Conservation (phyloP, 805 yeast genomes). For the Clavispora carvajalis region DNA sequence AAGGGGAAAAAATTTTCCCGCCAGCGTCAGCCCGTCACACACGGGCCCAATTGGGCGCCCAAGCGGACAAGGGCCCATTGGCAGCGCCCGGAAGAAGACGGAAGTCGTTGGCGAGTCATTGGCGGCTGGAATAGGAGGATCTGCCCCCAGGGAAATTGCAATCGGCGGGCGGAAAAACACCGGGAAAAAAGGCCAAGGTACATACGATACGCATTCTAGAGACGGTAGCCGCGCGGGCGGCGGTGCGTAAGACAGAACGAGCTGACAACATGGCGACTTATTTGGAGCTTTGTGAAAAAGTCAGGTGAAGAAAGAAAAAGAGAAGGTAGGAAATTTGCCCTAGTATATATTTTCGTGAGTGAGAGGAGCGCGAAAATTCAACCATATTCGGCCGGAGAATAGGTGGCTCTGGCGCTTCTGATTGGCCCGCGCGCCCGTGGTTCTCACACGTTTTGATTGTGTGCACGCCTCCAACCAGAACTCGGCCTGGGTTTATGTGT, state of each 20-base stretch:
- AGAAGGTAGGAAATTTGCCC: constrained; percentile 10
- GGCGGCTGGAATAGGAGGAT: neutral
- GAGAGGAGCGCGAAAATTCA: constrained; percentile 15
- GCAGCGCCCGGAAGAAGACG: neutral
- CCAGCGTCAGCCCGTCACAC: too few species aligned
- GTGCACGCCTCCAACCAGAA: constrained; percentile 10
- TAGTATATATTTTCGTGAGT: constrained; percentile 14
- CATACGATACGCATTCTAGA: constrained; percentile 27
- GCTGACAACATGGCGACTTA: constrained; percentile 65
- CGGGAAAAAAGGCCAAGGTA: constrained; percentile 5
- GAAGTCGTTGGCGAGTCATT: neutral
- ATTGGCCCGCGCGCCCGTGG: constrained; percentile 10
- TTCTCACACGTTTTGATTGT: constrained; percentile 1
- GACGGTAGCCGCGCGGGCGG: constrained; percentile 62
- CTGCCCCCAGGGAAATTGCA: neutral
- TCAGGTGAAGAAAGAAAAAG: constrained; percentile 14
- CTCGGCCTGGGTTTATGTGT: neutral
- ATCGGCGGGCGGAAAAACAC: neutral
- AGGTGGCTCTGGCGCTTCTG: constrained; percentile 10
- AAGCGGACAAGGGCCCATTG: neutral
- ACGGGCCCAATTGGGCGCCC: neutral
- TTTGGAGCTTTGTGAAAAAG: constrained; percentile 8
- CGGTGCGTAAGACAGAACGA: constrained; percentile 82
- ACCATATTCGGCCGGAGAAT: constrained; percentile 17
- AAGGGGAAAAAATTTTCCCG: neutral